phyloP scores from a whole-genome alignment of 139 green algal genomes.

The Trebouxia sp. region DNA sequence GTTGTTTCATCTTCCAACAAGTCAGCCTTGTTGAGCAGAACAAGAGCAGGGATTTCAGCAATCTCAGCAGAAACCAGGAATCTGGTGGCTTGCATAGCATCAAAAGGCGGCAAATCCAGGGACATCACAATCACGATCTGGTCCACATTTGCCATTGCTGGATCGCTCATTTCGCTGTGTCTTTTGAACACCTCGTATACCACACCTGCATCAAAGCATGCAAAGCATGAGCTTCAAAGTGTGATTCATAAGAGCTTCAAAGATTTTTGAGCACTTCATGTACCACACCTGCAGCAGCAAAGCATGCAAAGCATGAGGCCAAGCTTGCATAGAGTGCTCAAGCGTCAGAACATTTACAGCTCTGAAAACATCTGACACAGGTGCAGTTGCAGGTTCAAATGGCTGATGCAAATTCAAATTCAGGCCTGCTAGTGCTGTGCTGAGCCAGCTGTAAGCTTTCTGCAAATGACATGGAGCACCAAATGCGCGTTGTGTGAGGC shows the following conservation, averaged over 20 bases:
- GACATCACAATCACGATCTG: slow-evolving; percentile 92
- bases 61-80: slow-evolving; percentile 89
- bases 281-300: background rate
- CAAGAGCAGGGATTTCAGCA: slow-evolving; percentile 71
- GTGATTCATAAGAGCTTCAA: too few relatives aligned
- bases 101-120: slow-evolving; percentile 73
- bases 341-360: background rate
- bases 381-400: too few relatives aligned
- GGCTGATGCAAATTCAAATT: too few relatives aligned
- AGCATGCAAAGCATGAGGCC: background rate
- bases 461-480: too few relatives aligned
- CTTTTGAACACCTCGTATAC: slow-evolving; percentile 79
- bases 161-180: slow-evolving; percentile 70
- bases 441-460: too few relatives aligned
- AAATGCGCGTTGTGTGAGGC: too few relatives aligned
- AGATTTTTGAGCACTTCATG: background rate
- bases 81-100: slow-evolving; percentile 73
- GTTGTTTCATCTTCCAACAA: slow-evolving; percentile 58
- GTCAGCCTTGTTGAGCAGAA: slow-evolving; percentile 96
- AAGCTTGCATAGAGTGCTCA: too few relatives aligned
- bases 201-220: slow-evolving; percentile 45
- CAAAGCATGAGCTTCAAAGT: background rate
- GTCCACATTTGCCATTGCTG: slow-evolving; percentile 91
- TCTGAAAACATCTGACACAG: background rate
- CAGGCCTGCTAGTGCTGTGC: too few relatives aligned